Base-by-base conservation (phyloP, 805 yeast species). In the Candida dajiaensis region DNA sequence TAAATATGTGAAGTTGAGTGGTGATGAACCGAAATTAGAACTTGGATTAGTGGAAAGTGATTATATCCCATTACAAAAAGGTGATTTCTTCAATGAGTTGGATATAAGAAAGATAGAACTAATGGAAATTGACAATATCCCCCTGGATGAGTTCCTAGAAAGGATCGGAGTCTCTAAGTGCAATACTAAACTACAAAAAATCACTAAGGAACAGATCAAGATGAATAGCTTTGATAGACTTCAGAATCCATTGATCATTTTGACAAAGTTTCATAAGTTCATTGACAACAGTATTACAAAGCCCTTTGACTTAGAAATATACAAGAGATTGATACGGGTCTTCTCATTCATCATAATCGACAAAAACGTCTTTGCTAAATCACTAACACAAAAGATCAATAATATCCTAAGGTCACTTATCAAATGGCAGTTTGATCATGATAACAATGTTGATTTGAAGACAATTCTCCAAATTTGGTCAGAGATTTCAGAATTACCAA, bases 331-430 rank as follows among this genome's bases (percentile, higher is more conserved):
- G 2, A 29, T 51, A 10, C 31, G 42, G 19, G 18, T 43, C 3
- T 8, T 47, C 6, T 53, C 53, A 3, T 35, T 49, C 2, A 18
- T 46, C 12, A 45, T 51, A 25, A 45, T 51, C 16, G 56, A 53
- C 38, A 40, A 41, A n/a, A 43, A 43, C 18, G 40, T 51, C 5
- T 22, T 33, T 15, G 18, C 33, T 4, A 19, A 16, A 12, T 20
- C 40, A 7, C 22, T 43, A 4, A 36, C 36, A 15, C 13, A 15
- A 10, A 5, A 16, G 21, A 20, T 47, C 5, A 43, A 36, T 8
- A 16, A 25, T 4, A 29, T 50, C 2, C 10, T 50, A 1, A 29
- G 42, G 10, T 16, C 29, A 3, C 15, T 48, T 19, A 12, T 50
- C 2, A 20, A 36, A 23, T 52, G 56, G 56, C n/a, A 35, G 13